Percentiles rank a stretch among this genome's conserved stretches.
Conservation (phyloP, 1,284 basidiomycete species). For the Microbotryum scabiosae region DNA sequence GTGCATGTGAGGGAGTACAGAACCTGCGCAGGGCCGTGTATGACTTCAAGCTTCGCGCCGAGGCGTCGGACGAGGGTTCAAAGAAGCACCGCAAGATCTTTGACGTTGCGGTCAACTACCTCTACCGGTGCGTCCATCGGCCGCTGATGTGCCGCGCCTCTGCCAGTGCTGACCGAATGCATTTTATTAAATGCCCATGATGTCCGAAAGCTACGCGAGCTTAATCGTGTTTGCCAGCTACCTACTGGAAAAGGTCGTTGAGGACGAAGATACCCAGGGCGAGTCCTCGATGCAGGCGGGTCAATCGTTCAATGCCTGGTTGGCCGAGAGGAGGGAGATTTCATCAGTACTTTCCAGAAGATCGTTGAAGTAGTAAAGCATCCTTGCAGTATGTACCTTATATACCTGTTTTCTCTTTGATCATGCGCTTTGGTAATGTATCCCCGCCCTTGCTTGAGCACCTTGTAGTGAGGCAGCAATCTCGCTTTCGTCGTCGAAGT, state of each 20-base stretch:
- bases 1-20: slow-evolving; percentile 60
- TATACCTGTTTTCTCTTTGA: slow-evolving; percentile 60
- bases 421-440: slow-evolving; percentile 41
- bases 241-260: slow-evolving; percentile 58
- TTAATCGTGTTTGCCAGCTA: slow-evolving; percentile 95
- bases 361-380: slow-evolving; percentile 25
- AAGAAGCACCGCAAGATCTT: slow-evolving; percentile 64
- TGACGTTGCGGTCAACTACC: slow-evolving; percentile 57
- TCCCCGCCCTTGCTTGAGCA: no score
- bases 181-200: neutral
- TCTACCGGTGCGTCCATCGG: slow-evolving; percentile 24
- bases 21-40: slow-evolving; percentile 87
- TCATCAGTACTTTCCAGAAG: slow-evolving; percentile 55
- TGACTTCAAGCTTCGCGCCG: slow-evolving; percentile 84
- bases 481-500: no score
- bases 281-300: slow-evolving; percentile 30
- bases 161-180: neutral
- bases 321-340: slow-evolving; percentile 74
- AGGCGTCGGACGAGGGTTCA: slow-evolving; percentile 68
- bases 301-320: slow-evolving; percentile 66
- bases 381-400: slow-evolving; percentile 45
- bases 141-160: slow-evolving; percentile 35
- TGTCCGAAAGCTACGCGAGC: slow-evolving; percentile 67
- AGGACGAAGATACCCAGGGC: slow-evolving; percentile 33
- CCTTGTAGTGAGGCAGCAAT: no score